Conservation (phyloP, 2,329 filamentous ascomycete genomes). For the Ceratocystis albifundus region DNA sequence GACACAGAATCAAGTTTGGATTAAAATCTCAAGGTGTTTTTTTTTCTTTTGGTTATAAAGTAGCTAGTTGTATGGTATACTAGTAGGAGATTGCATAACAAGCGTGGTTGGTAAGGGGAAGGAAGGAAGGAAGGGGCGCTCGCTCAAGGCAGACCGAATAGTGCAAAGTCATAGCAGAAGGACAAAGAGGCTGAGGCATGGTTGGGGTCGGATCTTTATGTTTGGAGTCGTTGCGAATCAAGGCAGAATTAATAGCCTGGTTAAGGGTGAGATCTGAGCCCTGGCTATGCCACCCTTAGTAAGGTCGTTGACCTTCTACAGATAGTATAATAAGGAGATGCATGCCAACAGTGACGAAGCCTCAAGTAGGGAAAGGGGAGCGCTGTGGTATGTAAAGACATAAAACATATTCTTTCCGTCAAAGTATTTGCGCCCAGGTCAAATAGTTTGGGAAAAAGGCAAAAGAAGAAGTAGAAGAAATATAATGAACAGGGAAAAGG, state of each 20-base stretch:
- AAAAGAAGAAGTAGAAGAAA: background rate
- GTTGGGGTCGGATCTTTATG: background rate
- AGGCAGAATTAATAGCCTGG: background rate
- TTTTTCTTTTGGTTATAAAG: background rate
- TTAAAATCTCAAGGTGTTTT: background rate
- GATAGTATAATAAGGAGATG: background rate
- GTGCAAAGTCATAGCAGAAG: background rate
- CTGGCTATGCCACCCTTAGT: background rate
- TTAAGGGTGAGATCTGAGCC: background rate
- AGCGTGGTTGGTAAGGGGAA: background rate
- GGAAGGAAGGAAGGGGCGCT: too few relatives aligned
- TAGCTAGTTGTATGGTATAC: background rate
- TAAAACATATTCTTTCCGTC: background rate
- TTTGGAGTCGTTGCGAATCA: background rate
- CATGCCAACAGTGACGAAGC: background rate
- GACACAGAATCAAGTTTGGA: background rate
- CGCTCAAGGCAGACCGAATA: background rate
- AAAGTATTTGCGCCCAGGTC: background rate
- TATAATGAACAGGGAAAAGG: slow-evolving; percentile 4
- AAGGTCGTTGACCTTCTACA: background rate
- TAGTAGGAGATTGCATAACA: background rate
- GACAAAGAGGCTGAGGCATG: slow-evolving; percentile 5
- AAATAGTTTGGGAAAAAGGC: background rate
- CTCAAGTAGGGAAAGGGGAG: background rate
- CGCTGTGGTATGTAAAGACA: slow-evolving; percentile 2